These are phyloP conservation scores for Leptomonas seymouri DNA, from an alignment of 208 protist species.

Conservation along the genomic window DNA sequence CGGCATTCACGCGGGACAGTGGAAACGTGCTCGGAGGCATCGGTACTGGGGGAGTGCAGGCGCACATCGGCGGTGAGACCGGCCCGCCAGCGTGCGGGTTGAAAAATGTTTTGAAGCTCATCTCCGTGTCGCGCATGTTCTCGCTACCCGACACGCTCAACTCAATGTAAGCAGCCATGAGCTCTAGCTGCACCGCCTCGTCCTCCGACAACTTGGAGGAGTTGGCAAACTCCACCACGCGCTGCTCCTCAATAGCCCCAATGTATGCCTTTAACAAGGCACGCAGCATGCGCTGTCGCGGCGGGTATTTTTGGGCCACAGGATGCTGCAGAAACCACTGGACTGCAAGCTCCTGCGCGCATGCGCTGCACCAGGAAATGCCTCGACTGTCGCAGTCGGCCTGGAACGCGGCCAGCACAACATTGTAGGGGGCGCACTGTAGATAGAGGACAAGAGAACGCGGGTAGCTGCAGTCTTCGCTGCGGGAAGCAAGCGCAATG, in stretches of 20 bases:
- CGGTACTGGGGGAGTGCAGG: not conserved
- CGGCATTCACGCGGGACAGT: constrained; percentile 6
- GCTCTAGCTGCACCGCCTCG: constrained; percentile 48
- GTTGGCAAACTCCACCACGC: constrained; percentile 5
- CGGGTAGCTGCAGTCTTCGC: constrained; percentile 33
- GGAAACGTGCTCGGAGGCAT: constrained; percentile 4
- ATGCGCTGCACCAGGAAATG: constrained; percentile 52
- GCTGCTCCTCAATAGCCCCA: constrained; percentile 53
- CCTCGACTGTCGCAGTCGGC: constrained; percentile 52
- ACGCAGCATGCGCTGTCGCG: constrained; percentile 52
- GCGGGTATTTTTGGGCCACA: constrained; percentile 51
- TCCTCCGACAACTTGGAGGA: constrained; percentile 15
- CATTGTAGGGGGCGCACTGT: constrained; percentile 58
- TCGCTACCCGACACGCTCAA: constrained; percentile 26
- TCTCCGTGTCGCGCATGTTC: constrained; percentile 12
- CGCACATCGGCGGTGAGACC: constrained; percentile 11
- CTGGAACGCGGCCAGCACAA: constrained; percentile 69
- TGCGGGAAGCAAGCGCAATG: constrained; percentile 15
- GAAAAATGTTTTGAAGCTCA: constrained; percentile 82
- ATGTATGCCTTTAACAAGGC: constrained; percentile 74
- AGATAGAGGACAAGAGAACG: constrained; percentile 66
- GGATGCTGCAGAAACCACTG: constrained; percentile 65
- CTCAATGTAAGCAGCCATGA: constrained; percentile 73
- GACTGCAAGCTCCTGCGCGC: constrained; percentile 59
- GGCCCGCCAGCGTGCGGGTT: constrained; percentile 35